Evolutionary conservation across 1,284 basidiomycete species (phyloP).

Genomic region (Cutaneotrichosporon cutaneum): DNA sequence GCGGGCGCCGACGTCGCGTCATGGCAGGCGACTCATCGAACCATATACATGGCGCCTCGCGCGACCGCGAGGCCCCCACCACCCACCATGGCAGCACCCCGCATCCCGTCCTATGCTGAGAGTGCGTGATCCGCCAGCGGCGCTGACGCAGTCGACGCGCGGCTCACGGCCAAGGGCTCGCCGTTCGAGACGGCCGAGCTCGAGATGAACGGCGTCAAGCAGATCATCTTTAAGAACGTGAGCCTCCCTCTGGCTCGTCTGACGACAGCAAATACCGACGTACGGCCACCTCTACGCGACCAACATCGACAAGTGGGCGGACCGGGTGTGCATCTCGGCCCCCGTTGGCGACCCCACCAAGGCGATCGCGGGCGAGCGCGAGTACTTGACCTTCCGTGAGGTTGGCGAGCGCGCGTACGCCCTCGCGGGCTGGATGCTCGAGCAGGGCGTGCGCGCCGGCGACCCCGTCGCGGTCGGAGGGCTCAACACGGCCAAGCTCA

Average conservation of each 20-base stretch:
- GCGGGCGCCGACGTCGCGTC: too few relatives aligned
- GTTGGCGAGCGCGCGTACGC: conserved; percentile 28
- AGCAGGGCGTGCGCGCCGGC: conserved; percentile 32
- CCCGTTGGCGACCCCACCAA: background rate
- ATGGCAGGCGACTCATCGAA: background rate
- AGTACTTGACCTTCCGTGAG: conserved; percentile 32
- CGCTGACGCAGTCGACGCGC: conserved; percentile 1
- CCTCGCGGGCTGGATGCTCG: conserved; percentile 37
- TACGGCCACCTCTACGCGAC: background rate
- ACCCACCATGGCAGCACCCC: background rate
- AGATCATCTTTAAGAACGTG: conserved; percentile 44
- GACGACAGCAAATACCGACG: conserved; percentile 2
- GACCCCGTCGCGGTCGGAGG: conserved; percentile 42
- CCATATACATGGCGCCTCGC: background rate
- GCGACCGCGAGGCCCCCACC: background rate
- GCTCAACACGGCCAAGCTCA: conserved; percentile 39
- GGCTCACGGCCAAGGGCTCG: conserved; percentile 20
- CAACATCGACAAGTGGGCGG: background rate
- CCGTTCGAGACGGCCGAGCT: conserved; percentile 41
- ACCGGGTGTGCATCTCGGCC: background rate
- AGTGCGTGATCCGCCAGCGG: background rate
- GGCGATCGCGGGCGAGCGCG: conserved; percentile 14
- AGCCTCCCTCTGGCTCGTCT: conserved; percentile 3
- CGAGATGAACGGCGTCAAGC: conserved; percentile 29
- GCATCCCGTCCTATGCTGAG: background rate